Base-by-base conservation (phyloP, 2,329 filamentous ascomycete genomes). In the Cryphonectria japonica region DNA sequence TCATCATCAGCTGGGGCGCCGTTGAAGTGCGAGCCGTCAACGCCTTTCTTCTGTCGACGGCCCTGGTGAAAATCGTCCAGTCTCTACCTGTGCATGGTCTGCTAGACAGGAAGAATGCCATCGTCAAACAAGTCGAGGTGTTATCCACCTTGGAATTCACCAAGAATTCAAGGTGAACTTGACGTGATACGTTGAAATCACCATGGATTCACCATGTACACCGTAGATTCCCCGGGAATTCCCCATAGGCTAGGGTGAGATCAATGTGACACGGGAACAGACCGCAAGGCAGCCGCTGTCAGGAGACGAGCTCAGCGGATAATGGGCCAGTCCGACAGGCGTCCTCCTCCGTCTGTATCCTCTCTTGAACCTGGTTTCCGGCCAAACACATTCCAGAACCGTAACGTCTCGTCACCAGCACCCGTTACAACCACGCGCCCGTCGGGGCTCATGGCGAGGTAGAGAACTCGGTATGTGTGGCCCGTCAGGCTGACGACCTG, bases 311-410 rank as follows among this genome's bases (percentile, higher is more conserved):
- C 11, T 57, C 80, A 91, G 75, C 94, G 90, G 77, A 97, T 97
- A 68, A 95, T 90, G 66, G 92, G 92, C 92, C 93, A 96, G 79
- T 93, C 92, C 59, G 90, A 89, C 70, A 96, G 85, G 74, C 87
- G 87, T 22, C 71, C 66, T 66, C 90, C 84, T 16, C 87, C 83
- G 57, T 90, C 88, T 75, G 91, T 90, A 60, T 92, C 91, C 71
- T 92, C 91, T 73, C 91, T 87, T 72, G 89, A 86, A 37, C 92
- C 91, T 39, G 92, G 90, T 77, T 94, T 92, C 78, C 92, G 91
- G 72, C 93, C 94, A 82, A 99, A 99, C 2, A 96, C 92, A 71
- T 96, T 96, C 96, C 96, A 99, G 83, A 99, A 99, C 60, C 96
- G 86, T 66, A 99, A 82, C 0, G 96, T 99, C 83, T 99, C 96